Percentiles rank a stretch among this genome's conserved stretches.
phyloP scores from a whole-genome alignment of 345 rosid genomes.

The Brassica nigra region DNA sequence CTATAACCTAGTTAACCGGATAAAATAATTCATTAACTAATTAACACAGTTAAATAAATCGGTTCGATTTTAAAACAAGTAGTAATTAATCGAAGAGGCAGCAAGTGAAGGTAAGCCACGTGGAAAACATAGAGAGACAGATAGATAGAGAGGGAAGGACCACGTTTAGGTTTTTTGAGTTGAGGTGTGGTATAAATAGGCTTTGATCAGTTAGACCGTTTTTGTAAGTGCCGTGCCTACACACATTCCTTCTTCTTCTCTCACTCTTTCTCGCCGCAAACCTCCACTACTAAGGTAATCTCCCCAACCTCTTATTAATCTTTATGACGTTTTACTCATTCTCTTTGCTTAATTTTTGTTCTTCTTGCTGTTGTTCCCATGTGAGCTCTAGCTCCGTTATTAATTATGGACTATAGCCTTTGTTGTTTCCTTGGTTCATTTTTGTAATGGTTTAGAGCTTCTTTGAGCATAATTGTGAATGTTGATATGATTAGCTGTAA shows the following conservation, averaged over 20 bases:
- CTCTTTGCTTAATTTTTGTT: background rate
- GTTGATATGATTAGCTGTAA: background rate
- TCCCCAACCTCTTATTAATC: conserved; percentile 4
- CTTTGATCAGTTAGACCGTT: conserved; percentile 32
- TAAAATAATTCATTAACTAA: background rate
- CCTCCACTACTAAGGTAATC: conserved; percentile 27
- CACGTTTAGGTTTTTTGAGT: conserved; percentile 36
- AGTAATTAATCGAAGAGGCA: background rate
- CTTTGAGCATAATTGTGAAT: conserved; percentile 12
- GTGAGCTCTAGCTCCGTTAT: conserved; percentile 7
- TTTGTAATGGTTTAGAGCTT: background rate
- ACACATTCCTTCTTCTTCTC: conserved; percentile 44
- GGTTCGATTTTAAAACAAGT: conserved; percentile 15
- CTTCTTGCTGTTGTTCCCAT: background rate
- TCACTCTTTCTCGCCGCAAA: conserved; percentile 34
- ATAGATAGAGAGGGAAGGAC: conserved; percentile 45
- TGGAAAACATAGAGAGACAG: conserved; percentile 26
- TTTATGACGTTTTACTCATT: background rate
- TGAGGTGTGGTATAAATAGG: conserved; percentile 30
- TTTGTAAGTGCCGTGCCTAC: conserved; percentile 22
- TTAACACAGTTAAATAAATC: background rate
- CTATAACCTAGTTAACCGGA: conserved; percentile 27
- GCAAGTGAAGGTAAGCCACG: conserved; percentile 15
- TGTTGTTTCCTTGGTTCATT: background rate
- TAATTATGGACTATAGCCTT: background rate